Evolutionary conservation across 345 rosid genomes (phyloP), one percentile per base, ranked within the genome.

Genomic region (Geranium rotundifolium): DNA sequence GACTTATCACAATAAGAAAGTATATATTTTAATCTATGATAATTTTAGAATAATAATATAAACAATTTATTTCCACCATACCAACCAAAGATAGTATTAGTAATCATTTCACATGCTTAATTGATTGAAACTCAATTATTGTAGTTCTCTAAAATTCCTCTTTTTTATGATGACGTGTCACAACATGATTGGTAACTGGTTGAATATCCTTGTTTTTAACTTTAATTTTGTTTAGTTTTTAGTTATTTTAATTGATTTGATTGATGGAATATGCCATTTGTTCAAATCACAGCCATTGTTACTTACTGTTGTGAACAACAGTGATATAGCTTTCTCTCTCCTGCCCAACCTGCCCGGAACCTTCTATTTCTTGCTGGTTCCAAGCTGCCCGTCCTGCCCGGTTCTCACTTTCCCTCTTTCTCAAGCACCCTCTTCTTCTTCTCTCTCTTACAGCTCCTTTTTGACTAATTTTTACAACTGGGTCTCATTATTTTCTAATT

Each of bases 341-440:
- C 63, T 84, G 82, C 88, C 88, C 84, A 27, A 69, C 0, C 77
- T 81, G 81, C 81, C 41, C 41, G 10, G 10, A 34, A 34, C 41
- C 41, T 34, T 34, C 41, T 4, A 5, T 8, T 0, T 34, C 41
- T 39, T 5, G 29, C 64, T 3, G 75, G 69, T 78, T 79, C 70
- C 72, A 77, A 77, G 14, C 78, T 88, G 82, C 89, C 88, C 85
- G 59, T 27, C 4, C 74, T 86, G 82, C 96, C 89, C 90, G 56
- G 62, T 64, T 69, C 74, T 65, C 81, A 70, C 85, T 79, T 77
- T 80, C 81, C 80, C 77, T 79, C 83, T 34, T 34, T 34, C 41
- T 74, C 70, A 69, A 77, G 74, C 72, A 41, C 67, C 70, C 73
- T 17, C 7, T 58, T 50, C 64, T 60, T 23, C 27, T 23, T 23